Evolutionary conservation across 495 filamentous ascomycete genomes (phyloP).

Genomic region (Platismatia glauca): DNA sequence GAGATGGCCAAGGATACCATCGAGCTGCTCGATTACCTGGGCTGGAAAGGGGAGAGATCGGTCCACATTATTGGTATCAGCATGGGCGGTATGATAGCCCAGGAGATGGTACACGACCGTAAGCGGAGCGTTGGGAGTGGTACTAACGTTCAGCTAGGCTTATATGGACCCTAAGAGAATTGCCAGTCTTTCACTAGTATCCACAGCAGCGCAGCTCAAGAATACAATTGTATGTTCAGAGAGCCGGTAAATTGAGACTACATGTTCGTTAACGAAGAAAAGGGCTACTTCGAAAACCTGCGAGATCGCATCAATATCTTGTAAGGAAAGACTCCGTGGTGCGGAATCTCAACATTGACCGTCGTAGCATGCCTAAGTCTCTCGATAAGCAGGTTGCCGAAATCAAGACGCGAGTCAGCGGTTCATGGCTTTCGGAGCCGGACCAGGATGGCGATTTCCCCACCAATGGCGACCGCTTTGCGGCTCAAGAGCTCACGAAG

Average conservation of each 20-base stretch:
- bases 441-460: constrained; percentile 55
- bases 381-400: constrained; percentile 47
- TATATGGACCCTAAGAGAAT: constrained; percentile 53
- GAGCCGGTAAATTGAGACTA: not conserved
- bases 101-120: constrained; percentile 49
- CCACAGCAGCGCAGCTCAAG: constrained; percentile 61
- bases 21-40: constrained; percentile 58
- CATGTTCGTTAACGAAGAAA: not conserved
- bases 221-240: constrained; percentile 40
- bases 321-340: constrained; percentile 15
- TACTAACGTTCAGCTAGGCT: constrained; percentile 29
- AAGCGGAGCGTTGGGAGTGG: not conserved
- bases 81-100: constrained; percentile 82
- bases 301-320: constrained; percentile 52
- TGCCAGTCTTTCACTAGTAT: constrained; percentile 55
- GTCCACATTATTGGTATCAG: constrained; percentile 66
- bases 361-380: constrained; percentile 45
- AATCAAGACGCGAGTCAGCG: constrained; percentile 46
- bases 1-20: constrained; percentile 66
- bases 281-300: constrained; percentile 55
- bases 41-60: constrained; percentile 51
- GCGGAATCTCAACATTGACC: not conserved
- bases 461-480: constrained; percentile 68
- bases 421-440: constrained; percentile 46
- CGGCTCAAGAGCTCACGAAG: constrained; percentile 65